Base-by-base conservation (phyloP, 257 asterid species). In the Schizonepeta tenuifolia region DNA sequence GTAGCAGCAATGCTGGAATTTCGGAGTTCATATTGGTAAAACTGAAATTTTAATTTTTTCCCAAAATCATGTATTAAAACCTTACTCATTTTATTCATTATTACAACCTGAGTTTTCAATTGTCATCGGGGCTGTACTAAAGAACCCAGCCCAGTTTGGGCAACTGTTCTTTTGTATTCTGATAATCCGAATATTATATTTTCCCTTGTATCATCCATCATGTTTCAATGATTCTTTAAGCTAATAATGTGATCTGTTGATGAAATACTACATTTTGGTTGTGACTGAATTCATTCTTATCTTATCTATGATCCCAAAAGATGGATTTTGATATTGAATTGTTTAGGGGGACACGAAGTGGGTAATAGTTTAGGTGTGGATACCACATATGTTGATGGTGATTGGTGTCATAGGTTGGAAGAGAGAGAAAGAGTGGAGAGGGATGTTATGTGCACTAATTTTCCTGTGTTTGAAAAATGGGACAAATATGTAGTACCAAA, bases 51-150 rank as follows among this genome's bases (percentile, higher is more conserved):
- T 51, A 24, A 70, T 31, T 49, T 26, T 35, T 55, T 55, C 14
- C 28, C 0, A 28, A 24, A 53, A 62, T 58, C 71, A 69, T 78
- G 82, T 73, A 84, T 85, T 84, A 80, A 73, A 80, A 73, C 69
- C 74, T 72, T 22, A 38, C 70, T 65, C 70, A 78, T 81, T 49
- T 89, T 75, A 72, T 83, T 88, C 71, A 82, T 86, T 86, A 75
- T 72, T 81, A 79, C 73, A 77, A 78, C 73, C 58, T 38, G 79
- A 77, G 70, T 80, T 64, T 79, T 21, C 80, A 82, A 75, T 71
- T 67, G 81, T 83, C 53, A 28, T 76, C 83, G 75, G 84, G 85
- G 76, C 71, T 86, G 88, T 79, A 66, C 60, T 71, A 78, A 54
- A 46, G 33, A 55, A 36, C 50, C 35, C 69, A 68, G 83, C 62